phyloP scores from a whole-genome alignment of 306 rosid genomes.

The Gastrolobium villosum region DNA sequence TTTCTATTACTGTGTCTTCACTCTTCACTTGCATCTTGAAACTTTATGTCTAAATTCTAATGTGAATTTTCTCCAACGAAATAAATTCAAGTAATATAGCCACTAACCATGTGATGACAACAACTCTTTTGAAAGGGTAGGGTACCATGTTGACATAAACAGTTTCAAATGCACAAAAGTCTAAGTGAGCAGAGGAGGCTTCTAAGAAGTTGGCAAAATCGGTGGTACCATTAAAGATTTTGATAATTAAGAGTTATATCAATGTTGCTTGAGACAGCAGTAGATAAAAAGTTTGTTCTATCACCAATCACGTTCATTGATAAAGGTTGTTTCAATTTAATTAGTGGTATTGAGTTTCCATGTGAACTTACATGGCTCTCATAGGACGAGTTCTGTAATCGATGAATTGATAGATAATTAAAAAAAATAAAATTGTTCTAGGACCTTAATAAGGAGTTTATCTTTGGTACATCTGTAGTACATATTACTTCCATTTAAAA shows the following conservation, averaged over 20 bases:
- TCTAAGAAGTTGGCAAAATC: background rate
- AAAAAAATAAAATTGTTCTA: too few species aligned
- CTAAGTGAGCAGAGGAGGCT: background rate
- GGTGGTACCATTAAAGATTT: background rate
- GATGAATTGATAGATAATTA: too few species aligned
- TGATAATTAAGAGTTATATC: background rate
- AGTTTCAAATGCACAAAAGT: conserved; percentile 14
- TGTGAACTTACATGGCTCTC: too few species aligned
- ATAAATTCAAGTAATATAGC: background rate
- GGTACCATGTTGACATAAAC: background rate
- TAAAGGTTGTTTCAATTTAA: too few species aligned
- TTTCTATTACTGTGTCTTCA: too few species aligned
- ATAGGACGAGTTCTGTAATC: too few species aligned
- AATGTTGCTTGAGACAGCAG: background rate
- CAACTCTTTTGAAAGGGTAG: background rate
- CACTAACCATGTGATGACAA: background rate
- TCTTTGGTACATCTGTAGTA: too few species aligned
- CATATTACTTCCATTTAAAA: too few species aligned
- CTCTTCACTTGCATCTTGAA: background rate
- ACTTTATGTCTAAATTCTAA: background rate
- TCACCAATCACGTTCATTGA: background rate
- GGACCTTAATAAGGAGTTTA: too few species aligned
- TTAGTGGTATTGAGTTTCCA: too few species aligned
- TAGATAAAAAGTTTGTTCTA: background rate
- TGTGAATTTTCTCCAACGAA: background rate